Percentiles rank a stretch among this genome's conserved stretches.
Evolutionary conservation across 1,284 basidiomycete genomes (phyloP).

Genomic region (Austropuccinia psidii): DNA sequence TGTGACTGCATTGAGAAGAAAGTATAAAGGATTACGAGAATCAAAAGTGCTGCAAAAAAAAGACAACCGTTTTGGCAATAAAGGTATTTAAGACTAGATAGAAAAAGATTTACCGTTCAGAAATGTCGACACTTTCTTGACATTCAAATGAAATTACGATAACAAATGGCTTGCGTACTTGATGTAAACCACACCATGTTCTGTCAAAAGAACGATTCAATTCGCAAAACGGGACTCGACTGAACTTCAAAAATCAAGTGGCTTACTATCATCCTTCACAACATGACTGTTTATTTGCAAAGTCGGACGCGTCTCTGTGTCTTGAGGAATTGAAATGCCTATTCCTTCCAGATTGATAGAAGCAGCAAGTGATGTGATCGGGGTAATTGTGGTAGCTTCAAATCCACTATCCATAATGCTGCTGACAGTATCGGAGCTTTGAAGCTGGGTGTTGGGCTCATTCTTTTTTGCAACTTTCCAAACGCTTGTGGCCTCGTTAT

Average conservation of each 20-base stretch:
- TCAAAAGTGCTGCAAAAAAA: slow-evolving; percentile 55
- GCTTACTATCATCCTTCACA: slow-evolving; percentile 80
- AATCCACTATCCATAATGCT: slow-evolving; percentile 65
- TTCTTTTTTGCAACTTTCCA: slow-evolving; percentile 65
- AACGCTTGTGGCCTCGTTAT: slow-evolving; percentile 73
- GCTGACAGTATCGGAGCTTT: slow-evolving; percentile 63
- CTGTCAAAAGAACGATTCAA: slow-evolving; percentile 50
- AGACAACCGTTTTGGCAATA: background rate
- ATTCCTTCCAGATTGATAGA: slow-evolving; percentile 78
- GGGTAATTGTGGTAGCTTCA: slow-evolving; percentile 71
- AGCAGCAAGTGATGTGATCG: slow-evolving; percentile 62
- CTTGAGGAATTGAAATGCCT: slow-evolving; percentile 74
- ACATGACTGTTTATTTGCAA: slow-evolving; percentile 81
- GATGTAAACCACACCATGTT: slow-evolving; percentile 90
- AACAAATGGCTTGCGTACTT: slow-evolving; percentile 93
- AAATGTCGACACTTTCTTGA: slow-evolving; percentile 82
- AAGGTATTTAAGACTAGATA: background rate
- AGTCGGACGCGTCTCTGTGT: slow-evolving; percentile 74
- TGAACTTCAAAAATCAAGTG: background rate
- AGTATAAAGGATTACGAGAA: slow-evolving; percentile 83
- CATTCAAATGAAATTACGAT: slow-evolving; percentile 94
- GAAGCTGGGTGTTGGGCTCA: slow-evolving; percentile 51
- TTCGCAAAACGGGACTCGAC: background rate
- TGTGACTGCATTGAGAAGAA: slow-evolving; percentile 85
- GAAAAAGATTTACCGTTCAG: slow-evolving; percentile 67